Evolutionary conservation across 495 filamentous ascomycete species (phyloP), one percentile per base, ranked within the genome.

Genomic region (Penicillium samsonianum): DNA sequence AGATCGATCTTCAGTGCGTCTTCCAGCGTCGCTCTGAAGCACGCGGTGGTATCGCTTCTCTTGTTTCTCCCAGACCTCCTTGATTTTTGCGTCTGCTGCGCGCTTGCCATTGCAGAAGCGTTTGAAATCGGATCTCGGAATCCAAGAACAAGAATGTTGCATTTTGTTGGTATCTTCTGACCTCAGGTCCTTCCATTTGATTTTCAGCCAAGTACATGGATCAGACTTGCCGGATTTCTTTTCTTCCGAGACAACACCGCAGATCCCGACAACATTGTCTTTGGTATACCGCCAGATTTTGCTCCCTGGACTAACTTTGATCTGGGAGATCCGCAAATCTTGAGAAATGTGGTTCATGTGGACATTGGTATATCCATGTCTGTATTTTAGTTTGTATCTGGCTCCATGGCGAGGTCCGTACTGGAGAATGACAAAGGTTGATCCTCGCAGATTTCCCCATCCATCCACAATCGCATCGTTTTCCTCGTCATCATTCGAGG

Each of bases 191-290:
- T 30, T 47, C 44, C 44, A 47, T 47, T 47, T 49, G 14, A 49
- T 49, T n/a, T 49, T 49, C 46, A 49, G 19, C 46, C 28, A 49
- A 49, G 28, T 31, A 33, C 26, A 49, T 5, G 46, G 46, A 49
- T 49, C 26, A 35, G 46, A 49, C 46, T 49, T 49, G 28, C 33
- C 19, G 17, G 46, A 49, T 49, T n/a, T n/a, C 31, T 22, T 30
- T 49, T 49, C 8, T 49, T 49, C 28, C 16, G 26, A 49, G n/a
- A n/a, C 26, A 49, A 49, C 28, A n/a, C 46, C 26, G 16, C n/a
- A 31, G 46, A 49, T 49, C 28, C 46, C 16, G 22, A 49, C 46
- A 22, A 49, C 28, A 33, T 49, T 49, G 1, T 49, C 7, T n/a
- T 35, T 49, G 14, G 28, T 20, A 49, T 49, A 49, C 26, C 16